Conservation (phyloP, 768 basidiomycete species). For the Xerocomellus intermedius region DNA sequence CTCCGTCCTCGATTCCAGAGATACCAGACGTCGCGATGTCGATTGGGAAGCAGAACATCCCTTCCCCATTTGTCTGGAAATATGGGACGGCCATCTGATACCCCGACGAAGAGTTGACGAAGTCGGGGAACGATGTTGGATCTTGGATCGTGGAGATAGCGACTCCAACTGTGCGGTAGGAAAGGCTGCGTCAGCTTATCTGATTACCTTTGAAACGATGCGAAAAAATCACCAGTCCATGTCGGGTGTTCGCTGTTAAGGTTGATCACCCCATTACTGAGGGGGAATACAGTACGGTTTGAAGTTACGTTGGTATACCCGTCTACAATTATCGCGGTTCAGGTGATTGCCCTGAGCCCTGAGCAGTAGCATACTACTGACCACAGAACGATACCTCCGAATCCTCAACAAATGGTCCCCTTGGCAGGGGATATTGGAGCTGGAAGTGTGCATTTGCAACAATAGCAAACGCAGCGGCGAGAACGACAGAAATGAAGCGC, state of each 20-base stretch:
- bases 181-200: not conserved
- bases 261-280: conserved; percentile 57
- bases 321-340: conserved; percentile 40
- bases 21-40: conserved; percentile 52
- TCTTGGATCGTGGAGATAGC: conserved; percentile 54
- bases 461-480: conserved; percentile 40
- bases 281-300: conserved; percentile 68
- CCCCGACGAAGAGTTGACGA: conserved; percentile 41
- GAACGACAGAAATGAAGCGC: conserved; percentile 33
- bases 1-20: conserved; percentile 53
- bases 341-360: not conserved
- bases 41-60: conserved; percentile 65
- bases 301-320: conserved; percentile 53
- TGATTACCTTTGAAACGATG: not conserved
- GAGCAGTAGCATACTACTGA: conserved; percentile 29
- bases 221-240: conserved; percentile 50
- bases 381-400: conserved; percentile 68
- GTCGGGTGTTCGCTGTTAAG: conserved; percentile 63
- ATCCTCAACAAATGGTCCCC: conserved; percentile 65
- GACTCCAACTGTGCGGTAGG: conserved; percentile 43
- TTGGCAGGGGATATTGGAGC: conserved; percentile 68
- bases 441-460: conserved; percentile 74
- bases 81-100: conserved; percentile 44
- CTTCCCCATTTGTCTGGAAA: conserved; percentile 53
- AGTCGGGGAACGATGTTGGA: conserved; percentile 64